phyloP scores from a whole-genome alignment of 202 grass and related monocot genomes.

The Carex sylvatica region DNA sequence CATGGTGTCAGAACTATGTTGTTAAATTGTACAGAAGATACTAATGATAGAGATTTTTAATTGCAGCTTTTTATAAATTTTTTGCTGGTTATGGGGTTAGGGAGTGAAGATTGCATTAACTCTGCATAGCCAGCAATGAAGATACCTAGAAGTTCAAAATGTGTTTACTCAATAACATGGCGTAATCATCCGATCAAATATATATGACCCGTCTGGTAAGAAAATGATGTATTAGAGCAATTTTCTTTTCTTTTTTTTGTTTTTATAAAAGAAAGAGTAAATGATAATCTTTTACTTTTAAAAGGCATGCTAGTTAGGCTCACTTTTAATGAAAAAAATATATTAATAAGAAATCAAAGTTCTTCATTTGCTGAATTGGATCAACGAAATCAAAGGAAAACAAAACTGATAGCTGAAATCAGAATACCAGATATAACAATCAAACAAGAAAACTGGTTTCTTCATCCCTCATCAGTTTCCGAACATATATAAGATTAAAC shows the following conservation, averaged over 20 bases:
- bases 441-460: not conserved
- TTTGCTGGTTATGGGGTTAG: not conserved
- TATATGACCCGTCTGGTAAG: too few species aligned
- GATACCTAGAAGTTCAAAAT: not conserved
- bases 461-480: not conserved
- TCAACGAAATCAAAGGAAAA: not conserved
- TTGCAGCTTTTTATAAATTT: not conserved
- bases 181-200: too few species aligned
- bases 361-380: too few species aligned
- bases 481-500: not conserved
- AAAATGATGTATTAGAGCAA: too few species aligned
- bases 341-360: too few species aligned
- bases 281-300: too few species aligned
- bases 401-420: not conserved
- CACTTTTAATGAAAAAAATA: too few species aligned
- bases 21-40: not conserved
- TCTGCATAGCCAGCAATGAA: conserved; percentile 20
- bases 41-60: not conserved
- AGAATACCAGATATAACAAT: not conserved
- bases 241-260: too few species aligned
- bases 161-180: not conserved
- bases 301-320: too few species aligned
- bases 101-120: not conserved
- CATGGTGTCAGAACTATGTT: conserved; percentile 2
- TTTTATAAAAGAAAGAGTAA: too few species aligned